Base-by-base conservation (phyloP, 164 flowering plant genomes). In the Akebia trifoliata region DNA sequence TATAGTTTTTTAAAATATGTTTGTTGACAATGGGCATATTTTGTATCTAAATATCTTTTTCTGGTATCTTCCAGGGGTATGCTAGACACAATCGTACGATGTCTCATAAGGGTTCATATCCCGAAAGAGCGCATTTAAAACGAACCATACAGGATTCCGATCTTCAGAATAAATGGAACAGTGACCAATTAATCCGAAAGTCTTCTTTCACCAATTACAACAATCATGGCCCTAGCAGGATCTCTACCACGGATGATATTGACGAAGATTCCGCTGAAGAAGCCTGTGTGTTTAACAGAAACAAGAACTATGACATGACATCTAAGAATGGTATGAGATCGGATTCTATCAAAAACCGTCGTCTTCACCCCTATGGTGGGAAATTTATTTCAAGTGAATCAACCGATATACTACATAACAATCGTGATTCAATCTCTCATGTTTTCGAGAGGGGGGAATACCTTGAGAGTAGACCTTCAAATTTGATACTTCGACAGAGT, bases 241-340 rank as follows among this genome's bases (percentile, higher is more conserved):
- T 67, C 28, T 58, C 74, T 45, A 48, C 73, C 11, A 24, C 61
- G 50, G 60, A 74, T 44, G 22, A 72, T 43, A 26, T 32, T n/a
- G 50, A 55, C 61, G 80, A 72, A 38, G 71, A 62, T 54, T 69
- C 75, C 69, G 59, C 59, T 56, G 66, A 62, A 34, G 74, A 69
- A 55, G 47, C 51, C 8, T 44, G 69, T 12, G 24, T 54, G 38
- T 51, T 45, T 55, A 66, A 59, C 24, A 25, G 63, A 40, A 65
- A 51, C 31, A 52, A 21, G 38, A 61, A 59, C 45, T 8, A 52
- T n/a, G 35, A 40, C 30, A 50, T 54, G 35, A 64, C 56, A 36
- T 47, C 69, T 39, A 75, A 63, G 49, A 70, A 48, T 68, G 71
- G 40, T 36, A 51, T 62, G 61, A 62, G 61, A 62, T 38, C 65